phyloP scores from a whole-genome alignment of 208 protist species.

The Wallacemonas rigidus region DNA sequence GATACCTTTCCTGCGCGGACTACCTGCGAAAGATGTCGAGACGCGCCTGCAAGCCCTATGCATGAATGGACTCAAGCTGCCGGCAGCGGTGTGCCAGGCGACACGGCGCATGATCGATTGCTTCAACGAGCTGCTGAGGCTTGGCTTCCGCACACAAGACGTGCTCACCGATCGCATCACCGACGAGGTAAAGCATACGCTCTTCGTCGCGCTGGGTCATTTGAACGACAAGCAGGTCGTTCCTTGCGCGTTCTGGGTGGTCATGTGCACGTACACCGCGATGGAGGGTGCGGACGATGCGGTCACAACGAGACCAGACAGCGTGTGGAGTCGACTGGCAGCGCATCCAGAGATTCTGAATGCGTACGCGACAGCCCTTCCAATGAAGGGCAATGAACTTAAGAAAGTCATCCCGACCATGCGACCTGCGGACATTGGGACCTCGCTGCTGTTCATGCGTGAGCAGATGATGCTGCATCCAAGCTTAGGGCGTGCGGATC shows the following conservation, averaged over 20 bases:
- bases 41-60: slow-evolving; percentile 63
- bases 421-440: slow-evolving; percentile 47
- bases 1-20: slow-evolving; percentile 52
- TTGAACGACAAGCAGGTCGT: slow-evolving; percentile 63
- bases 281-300: slow-evolving; percentile 31
- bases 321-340: slow-evolving; percentile 40
- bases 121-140: slow-evolving; percentile 47
- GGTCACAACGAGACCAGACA: slow-evolving; percentile 16
- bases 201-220: slow-evolving; percentile 56
- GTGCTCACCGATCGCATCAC: slow-evolving; percentile 19
- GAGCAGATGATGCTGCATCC: slow-evolving; percentile 62
- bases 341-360: slow-evolving; percentile 44
- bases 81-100: slow-evolving; percentile 46
- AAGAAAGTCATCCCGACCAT: slow-evolving; percentile 42
- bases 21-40: slow-evolving; percentile 30
- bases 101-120: slow-evolving; percentile 68
- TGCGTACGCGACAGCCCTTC: slow-evolving; percentile 47
- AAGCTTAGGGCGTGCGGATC: slow-evolving; percentile 26
- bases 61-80: slow-evolving; percentile 82
- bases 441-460: slow-evolving; percentile 51
- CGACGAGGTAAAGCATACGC: slow-evolving; percentile 30
- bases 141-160: slow-evolving; percentile 30
- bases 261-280: slow-evolving; percentile 59
- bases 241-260: slow-evolving; percentile 46
- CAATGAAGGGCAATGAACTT: slow-evolving; percentile 73